These are phyloP conservation scores for Globisporangium irregulare DNA, from an alignment of 352 stramenopile genomes.

Conservation along the genomic window DNA sequence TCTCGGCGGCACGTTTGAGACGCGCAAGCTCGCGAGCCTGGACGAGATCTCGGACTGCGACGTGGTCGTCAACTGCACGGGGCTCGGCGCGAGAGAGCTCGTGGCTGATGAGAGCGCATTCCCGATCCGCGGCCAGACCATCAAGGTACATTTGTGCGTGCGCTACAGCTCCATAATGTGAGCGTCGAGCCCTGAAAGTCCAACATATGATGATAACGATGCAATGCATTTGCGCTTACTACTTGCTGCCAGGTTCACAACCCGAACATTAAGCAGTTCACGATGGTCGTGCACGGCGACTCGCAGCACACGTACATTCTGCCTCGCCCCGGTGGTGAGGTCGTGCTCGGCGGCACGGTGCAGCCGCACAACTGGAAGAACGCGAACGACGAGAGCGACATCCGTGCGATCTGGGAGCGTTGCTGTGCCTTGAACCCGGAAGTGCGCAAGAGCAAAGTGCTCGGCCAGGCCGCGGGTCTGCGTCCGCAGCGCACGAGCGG, in stretches of 20 bases:
- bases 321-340: constrained; percentile 49
- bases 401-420: constrained; percentile 48
- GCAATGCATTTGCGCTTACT: neutral
- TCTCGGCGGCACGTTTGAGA: constrained; percentile 52
- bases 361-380: constrained; percentile 57
- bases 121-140: constrained; percentile 61
- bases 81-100: constrained; percentile 44
- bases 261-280: constrained; percentile 45
- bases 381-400: constrained; percentile 36
- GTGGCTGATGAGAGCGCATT: constrained; percentile 37
- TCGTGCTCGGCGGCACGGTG: constrained; percentile 64
- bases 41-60: constrained; percentile 39
- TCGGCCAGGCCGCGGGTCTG: constrained; percentile 39
- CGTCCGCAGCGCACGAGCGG: constrained; percentile 38
- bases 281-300: constrained; percentile 40
- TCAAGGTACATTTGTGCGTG: constrained; percentile 28
- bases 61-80: constrained; percentile 62
- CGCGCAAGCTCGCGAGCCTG: constrained; percentile 30
- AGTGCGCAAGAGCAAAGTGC: constrained; percentile 38
- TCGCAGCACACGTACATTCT: constrained; percentile 68
- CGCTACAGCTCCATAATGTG: neutral
- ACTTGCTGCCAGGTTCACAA: constrained; percentile 33
- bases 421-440: constrained; percentile 40
- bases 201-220: neutral
- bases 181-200: neutral